Evolutionary conservation across 2,329 filamentous ascomycete species (phyloP), one percentile per base, ranked within the genome.

Genomic region (Knoxdaviesia capensis): DNA sequence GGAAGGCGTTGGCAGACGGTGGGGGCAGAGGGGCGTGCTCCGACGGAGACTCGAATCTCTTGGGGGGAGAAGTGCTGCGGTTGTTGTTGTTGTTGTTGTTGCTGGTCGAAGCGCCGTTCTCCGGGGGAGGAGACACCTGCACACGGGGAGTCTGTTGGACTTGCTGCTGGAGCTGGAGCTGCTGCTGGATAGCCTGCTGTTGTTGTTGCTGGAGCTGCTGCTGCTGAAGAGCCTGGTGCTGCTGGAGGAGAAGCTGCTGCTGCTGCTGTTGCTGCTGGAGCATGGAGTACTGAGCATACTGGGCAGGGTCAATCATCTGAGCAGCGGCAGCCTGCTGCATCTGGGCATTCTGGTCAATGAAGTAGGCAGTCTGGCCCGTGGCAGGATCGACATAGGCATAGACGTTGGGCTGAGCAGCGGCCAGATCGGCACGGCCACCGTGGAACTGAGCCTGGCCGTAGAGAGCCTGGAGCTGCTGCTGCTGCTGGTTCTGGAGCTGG

Each of bases 1-100:
- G 87, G 69, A 94, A 94, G 38, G 86, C 85, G 53, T 87, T 90
- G 49, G 82, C 83, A 43, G 86, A 92, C 45, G 85, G 84, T 31
- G 85, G 85, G 41, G 86, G 86, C 42, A 94, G 72, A 36, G 86
- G 84, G 3, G 62, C 59, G 9, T 68, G 64, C 50, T 82, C 75
- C 9, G 73, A 71, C 5, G 80, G 81, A 11, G 83, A 80, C 41
- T 78, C 71, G 39, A 71, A 71, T 53, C 77, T 72, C 57, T 74
- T 76, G 10, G 74, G 72, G 32, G 77, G 73, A 6, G 77, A 74
- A 47, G 67, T 71, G 53, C 79, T 81, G 55, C 83, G 77, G 45
- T 59, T 60, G n/a, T n/a, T n/a, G n/a, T n/a, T n/a, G n/a, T n/a
- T n/a, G n/a, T n/a, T n/a, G n/a, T n/a, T n/a, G n/a, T n/a, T n/a